Conservation (phyloP, 352 stramenopile genomes). For the Pythium aphanidermatum region DNA sequence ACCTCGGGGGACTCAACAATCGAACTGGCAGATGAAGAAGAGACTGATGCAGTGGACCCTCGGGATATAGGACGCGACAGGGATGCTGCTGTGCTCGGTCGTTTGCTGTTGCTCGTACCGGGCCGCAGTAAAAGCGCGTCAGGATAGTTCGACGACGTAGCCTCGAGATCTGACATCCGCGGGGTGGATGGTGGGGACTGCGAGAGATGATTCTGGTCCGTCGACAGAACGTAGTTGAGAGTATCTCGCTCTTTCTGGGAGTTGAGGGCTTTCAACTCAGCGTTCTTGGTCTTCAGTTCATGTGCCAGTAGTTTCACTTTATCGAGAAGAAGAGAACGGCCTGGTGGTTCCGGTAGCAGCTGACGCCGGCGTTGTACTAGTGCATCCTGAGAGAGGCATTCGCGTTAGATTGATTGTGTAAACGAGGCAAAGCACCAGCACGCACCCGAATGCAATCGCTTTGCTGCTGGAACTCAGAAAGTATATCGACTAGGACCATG, state of each 20-base stretch:
- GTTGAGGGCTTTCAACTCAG: not conserved
- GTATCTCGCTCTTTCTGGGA: slow-evolving; percentile 48
- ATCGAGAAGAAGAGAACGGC: slow-evolving; percentile 55
- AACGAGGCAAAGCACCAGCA: not conserved
- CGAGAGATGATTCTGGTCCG: not conserved
- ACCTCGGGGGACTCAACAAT: slow-evolving; percentile 57
- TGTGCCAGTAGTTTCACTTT: slow-evolving; percentile 63
- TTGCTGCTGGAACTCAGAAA: slow-evolving; percentile 74
- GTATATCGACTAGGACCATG: slow-evolving; percentile 55
- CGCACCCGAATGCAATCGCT: slow-evolving; percentile 70
- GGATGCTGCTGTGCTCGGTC: slow-evolving; percentile 37
- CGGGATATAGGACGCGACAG: slow-evolving; percentile 45
- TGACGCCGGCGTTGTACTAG: slow-evolving; percentile 33
- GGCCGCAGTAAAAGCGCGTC: slow-evolving; percentile 31
- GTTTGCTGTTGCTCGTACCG: slow-evolving; percentile 34
- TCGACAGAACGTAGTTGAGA: slow-evolving; percentile 52
- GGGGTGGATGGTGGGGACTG: slow-evolving; percentile 32
- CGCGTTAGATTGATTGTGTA: not conserved
- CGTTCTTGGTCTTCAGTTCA: slow-evolving; percentile 27
- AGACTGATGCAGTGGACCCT: slow-evolving; percentile 57
- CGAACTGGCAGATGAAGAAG: slow-evolving; percentile 42
- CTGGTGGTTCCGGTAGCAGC: slow-evolving; percentile 52
- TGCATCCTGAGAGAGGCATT: slow-evolving; percentile 33
- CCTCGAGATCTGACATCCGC: slow-evolving; percentile 31
- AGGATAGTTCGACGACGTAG: slow-evolving; percentile 3